phyloP scores from a whole-genome alignment of 1,139 yeast species.

The Pichia terricola region DNA sequence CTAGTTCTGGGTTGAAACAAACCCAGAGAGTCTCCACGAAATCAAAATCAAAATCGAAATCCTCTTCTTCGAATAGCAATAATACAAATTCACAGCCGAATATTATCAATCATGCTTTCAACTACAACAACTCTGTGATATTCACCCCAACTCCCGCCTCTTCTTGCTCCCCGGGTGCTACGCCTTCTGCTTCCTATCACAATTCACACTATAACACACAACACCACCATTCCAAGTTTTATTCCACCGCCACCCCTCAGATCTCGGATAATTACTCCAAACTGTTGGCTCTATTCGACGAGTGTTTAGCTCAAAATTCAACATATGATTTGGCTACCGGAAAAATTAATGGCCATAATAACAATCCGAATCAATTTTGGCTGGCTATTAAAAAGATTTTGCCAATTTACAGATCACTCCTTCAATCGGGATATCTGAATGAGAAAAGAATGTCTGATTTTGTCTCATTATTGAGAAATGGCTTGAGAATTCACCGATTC shows the following conservation, averaged over 20 bases:
- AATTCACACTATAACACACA: neutral
- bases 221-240: neutral
- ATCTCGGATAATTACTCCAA: neutral
- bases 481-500: slow-evolving; percentile 39
- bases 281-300: slow-evolving; percentile 28
- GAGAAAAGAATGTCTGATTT: slow-evolving; percentile 33
- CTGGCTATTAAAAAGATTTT: slow-evolving; percentile 37
- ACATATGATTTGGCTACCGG: slow-evolving; percentile 26
- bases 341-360: slow-evolving; percentile 15
- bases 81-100: no score
- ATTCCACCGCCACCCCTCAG: neutral
- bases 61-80: neutral
- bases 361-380: slow-evolving; percentile 30
- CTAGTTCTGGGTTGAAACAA: slow-evolving; percentile 22
- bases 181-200: neutral
- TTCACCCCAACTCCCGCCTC: slow-evolving; percentile 12
- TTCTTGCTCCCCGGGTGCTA: neutral
- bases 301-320: slow-evolving; percentile 34
- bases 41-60: slow-evolving; percentile 8
- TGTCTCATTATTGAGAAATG: slow-evolving; percentile 39
- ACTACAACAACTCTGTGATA: neutral
- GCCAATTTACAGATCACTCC: slow-evolving; percentile 36
- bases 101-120: neutral
- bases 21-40: slow-evolving; percentile 24
- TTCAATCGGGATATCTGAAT: slow-evolving; percentile 35